Base-by-base conservation (phyloP, 1,284 basidiomycete genomes). In the Exobasidium rhododendri region DNA sequence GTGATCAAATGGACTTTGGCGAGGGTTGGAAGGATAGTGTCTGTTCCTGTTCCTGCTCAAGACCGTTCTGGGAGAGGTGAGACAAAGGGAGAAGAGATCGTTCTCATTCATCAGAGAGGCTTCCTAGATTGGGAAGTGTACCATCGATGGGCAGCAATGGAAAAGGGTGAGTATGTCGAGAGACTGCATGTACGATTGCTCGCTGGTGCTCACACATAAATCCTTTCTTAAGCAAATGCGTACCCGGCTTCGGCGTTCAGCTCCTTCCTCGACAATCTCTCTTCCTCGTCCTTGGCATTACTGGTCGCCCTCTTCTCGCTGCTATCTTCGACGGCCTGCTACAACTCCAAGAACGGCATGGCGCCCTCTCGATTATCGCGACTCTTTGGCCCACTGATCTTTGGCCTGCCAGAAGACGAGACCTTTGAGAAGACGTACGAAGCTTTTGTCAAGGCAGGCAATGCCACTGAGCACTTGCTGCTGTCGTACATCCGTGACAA, bases 1-100 rank as follows among this genome's bases (percentile, higher is more conserved):
- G 31, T 77, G 44, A 70, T 79, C 69, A 79, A 79, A 61, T 79
- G 77, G 77, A 69, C 71, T 1, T 67, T 79, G n/a, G 70, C 74
- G 0, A 65, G 76, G 24, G 57, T 79, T 58, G 74, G 75, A 3
- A 63, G 71, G 14, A 72, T 79, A 17, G 64, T 77, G 5, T 71
- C 75, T 14, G 75, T 76, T 13, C 69, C 56, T 2, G 63, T 63
- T n/a, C 52, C 63, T 30, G 45, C 63, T 14, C 61, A 64, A 2
- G 67, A 64, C 4, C 40, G 66, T 28, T 32, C 52, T 20, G 29
- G 52, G 14, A 35, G 24, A 26, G 52, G 52, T 11, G 52, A 55
- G 14, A 17, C 31, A 22, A 26, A 14, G 29, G 29, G 17, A n/a
- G 74, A 74, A 50, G 74, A 78, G 31, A 68, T 68, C 59, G 70